phyloP scores from a whole-genome alignment of 179 eudicot species.

The Beta corolliflora region DNA sequence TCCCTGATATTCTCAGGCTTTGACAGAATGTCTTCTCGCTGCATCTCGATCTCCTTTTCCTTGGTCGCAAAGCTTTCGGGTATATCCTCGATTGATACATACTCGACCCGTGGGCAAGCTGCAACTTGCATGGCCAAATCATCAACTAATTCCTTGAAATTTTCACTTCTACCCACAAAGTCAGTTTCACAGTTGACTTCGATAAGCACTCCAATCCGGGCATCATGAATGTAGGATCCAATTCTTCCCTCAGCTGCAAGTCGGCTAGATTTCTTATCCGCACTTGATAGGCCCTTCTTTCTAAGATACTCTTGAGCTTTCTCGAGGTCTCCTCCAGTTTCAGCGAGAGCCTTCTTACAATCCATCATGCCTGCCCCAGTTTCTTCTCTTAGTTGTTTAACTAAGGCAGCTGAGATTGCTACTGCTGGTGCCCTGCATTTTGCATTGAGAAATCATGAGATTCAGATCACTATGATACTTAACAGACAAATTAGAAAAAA shows the following conservation, averaged over 20 bases:
- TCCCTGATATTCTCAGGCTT: conserved; percentile 84
- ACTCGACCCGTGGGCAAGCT: conserved; percentile 80
- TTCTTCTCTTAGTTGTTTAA: conserved; percentile 88
- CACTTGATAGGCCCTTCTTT: conserved; percentile 86
- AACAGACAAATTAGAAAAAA: background rate
- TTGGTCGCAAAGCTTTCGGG: conserved; percentile 58
- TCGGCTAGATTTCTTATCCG: conserved; percentile 90
- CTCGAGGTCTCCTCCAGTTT: conserved; percentile 84
- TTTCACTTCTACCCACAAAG: conserved; percentile 84
- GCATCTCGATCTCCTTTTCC: conserved; percentile 90
- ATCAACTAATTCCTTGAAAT: conserved; percentile 83
- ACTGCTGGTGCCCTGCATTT: conserved; percentile 58
- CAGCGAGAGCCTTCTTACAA: conserved; percentile 91
- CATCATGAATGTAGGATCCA: conserved; percentile 88
- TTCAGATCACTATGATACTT: background rate
- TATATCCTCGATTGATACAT: conserved; percentile 73
- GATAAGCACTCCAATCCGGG: conserved; percentile 84
- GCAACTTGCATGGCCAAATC: conserved; percentile 98
- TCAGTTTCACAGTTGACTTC: conserved; percentile 97
- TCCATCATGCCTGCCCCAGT: conserved; percentile 99
- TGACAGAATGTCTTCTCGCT: conserved; percentile 81
- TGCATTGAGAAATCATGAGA: conserved; percentile 1
- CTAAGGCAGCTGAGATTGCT: conserved; percentile 77
- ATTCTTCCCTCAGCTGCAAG: conserved; percentile 95
- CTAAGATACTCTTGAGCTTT: conserved; percentile 92